A percentile compares a stretch with the other conserved stretches of the same genome.
Evolutionary conservation across 345 rosid genomes (phyloP).

Genomic region (Syzygium grande): DNA sequence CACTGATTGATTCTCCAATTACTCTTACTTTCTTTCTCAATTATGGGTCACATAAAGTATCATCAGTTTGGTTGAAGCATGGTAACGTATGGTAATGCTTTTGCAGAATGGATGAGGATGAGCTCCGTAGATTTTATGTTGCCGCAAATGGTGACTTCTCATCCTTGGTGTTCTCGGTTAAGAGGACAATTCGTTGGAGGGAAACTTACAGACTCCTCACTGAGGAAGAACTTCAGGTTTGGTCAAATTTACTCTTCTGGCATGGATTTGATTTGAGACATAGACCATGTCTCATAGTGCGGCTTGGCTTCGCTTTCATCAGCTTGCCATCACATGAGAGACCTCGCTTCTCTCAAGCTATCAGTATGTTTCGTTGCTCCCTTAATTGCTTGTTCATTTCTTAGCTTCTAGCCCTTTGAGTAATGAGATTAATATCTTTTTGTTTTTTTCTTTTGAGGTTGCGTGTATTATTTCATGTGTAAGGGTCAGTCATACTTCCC

Average conservation of each 20-base stretch:
- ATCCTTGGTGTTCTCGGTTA: conserved; percentile 57
- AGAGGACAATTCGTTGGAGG: conserved; percentile 91
- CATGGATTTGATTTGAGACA: conserved; percentile 77
- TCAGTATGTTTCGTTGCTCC: conserved; percentile 45
- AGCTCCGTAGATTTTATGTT: conserved; percentile 64
- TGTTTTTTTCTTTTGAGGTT: not conserved
- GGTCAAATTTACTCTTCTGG: conserved; percentile 90
- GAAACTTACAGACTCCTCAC: conserved; percentile 70
- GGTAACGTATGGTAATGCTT: conserved; percentile 27
- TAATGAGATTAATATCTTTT: not conserved
- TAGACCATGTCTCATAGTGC: conserved; percentile 81
- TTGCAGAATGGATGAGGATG: conserved; percentile 75
- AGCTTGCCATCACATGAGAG: conserved; percentile 62
- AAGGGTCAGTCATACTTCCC: not conserved
- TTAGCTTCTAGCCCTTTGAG: not conserved
- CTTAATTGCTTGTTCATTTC: not conserved
- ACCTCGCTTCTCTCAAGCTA: conserved; percentile 83
- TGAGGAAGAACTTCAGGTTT: conserved; percentile 66
- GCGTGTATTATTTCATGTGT: not conserved
- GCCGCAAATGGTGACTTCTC: conserved; percentile 77
- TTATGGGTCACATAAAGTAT: not conserved
- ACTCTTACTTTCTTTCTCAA: not conserved
- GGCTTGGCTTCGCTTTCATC: conserved; percentile 74
- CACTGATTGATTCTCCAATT: not conserved
- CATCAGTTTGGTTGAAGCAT: conserved; percentile 7